Conservation (phyloP, 176 grass and related monocot genomes). For the Musa itinerans region DNA sequence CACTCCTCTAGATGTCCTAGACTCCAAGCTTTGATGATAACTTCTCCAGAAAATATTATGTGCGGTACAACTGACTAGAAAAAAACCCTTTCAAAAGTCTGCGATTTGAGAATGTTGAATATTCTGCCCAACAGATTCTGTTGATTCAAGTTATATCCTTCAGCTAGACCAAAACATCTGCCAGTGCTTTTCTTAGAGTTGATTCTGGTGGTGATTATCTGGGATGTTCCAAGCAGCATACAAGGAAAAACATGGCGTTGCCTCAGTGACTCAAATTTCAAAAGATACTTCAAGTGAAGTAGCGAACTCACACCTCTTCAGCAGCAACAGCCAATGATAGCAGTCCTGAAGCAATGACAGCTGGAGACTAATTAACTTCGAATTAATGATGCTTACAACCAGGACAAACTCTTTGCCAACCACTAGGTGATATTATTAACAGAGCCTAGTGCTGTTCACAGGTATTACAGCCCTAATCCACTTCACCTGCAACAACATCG, state of each 20-base stretch:
- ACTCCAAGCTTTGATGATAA: constrained; percentile 25
- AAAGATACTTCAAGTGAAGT: not conserved
- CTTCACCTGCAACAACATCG: not conserved
- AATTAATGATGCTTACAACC: not conserved
- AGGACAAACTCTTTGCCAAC: not conserved
- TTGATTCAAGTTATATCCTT: not conserved
- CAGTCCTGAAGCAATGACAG: not conserved
- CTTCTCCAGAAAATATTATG: not conserved
- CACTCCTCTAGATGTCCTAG: constrained; percentile 17
- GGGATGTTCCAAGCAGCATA: not conserved
- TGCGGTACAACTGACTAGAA: not conserved
- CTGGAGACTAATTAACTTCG: not conserved
- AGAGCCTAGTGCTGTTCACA: not conserved
- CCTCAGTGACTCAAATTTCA: not conserved
- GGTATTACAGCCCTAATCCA: not conserved
- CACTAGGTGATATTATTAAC: not conserved
- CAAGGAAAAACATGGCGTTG: not conserved
- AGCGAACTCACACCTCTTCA: constrained; percentile 2
- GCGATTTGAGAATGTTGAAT: not conserved
- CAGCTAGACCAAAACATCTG: not conserved
- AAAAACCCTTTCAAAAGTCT: not conserved
- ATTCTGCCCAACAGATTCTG: not conserved
- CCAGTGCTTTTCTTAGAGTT: not conserved
- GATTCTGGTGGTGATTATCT: not conserved
- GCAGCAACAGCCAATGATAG: not conserved